A percentile compares a stretch with the other conserved stretches of the same genome.
phyloP scores from a whole-genome alignment of 2,329 filamentous ascomycete genomes.

The Aspergillus versicolor region DNA sequence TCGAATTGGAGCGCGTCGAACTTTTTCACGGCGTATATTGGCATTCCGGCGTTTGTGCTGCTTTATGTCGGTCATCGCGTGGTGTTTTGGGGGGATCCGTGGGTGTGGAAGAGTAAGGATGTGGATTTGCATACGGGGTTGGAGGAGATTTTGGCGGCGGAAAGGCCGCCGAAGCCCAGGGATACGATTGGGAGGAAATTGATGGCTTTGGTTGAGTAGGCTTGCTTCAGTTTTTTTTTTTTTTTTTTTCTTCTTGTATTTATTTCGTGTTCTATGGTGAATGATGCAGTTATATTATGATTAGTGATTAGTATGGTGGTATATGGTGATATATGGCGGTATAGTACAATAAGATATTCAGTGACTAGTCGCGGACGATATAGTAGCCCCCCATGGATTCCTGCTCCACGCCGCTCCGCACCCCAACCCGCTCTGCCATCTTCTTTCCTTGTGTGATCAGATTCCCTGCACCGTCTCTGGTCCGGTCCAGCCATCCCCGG shows the following conservation, averaged over 20 bases:
- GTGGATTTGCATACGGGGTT: conserved; percentile 56
- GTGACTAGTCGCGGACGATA: conserved; percentile 25
- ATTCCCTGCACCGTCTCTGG: conserved; percentile 49
- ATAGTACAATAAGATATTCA: background rate
- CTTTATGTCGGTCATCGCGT: conserved; percentile 56
- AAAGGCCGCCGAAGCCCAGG: conserved; percentile 29
- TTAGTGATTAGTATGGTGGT: background rate
- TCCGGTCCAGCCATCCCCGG: conserved; percentile 39
- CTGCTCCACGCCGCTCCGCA: conserved; percentile 51
- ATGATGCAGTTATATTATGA: background rate
- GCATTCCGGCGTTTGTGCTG: conserved; percentile 61
- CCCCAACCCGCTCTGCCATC: conserved; percentile 57
- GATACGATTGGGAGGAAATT: conserved; percentile 36
- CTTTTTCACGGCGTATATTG: conserved; percentile 69
- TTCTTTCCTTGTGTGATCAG: conserved; percentile 53
- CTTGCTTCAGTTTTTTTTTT: background rate
- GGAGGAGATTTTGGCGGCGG: conserved; percentile 54
- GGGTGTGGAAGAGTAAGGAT: conserved; percentile 49
- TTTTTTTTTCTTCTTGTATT: background rate
- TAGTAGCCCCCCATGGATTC: conserved; percentile 44
- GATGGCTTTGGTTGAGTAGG: conserved; percentile 29
- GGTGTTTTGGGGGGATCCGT: conserved; percentile 49
- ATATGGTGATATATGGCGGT: background rate
- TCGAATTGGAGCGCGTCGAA: conserved; percentile 60
- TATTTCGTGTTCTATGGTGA: no score